Base-by-base conservation (phyloP, 2,329 filamentous ascomycete species). In the Colletotrichum somersetense region DNA sequence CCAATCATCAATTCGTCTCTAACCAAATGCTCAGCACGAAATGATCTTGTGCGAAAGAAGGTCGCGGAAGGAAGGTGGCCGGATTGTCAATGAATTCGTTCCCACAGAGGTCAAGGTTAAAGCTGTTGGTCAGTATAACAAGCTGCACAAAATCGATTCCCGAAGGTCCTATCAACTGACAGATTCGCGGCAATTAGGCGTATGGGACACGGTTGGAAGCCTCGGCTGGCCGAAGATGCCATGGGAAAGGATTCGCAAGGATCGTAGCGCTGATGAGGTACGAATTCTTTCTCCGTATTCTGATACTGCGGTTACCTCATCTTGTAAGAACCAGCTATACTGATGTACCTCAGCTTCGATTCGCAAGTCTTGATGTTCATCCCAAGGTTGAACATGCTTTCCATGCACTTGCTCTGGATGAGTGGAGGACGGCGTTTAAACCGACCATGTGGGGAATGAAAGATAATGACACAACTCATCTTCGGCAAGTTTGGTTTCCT, bases 351-450 rank as follows among this genome's bases (percentile, higher is more conserved):
- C 40, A 74, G 74, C 64, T 75, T 7, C 75, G 73, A 6, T 74
- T 73, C 30, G 62, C 75, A 62, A 72, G 78, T 56, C 23, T 66
- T 20, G 59, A 71, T 18, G 72, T 77, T 12, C 71, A 77, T 18
- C 40, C 56, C 73, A 77, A 78, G n/a, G 79, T 89, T 5, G 83
- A 87, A 50, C 84, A 89, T 71, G 87, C 87, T 1, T 89, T 88
- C 72, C 87, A 89, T 56, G 87, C 87, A 0, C 79, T 89, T 0
- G 87, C 86, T 2, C 80, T 89, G 0, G 87, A 89, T 58, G 87
- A 89, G 74, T 82, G 82, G 56, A 82, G 87, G 1, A 75, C 65
- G 0, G 74, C 79, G 0, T 81, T 81, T 55, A 70, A 75, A 0
- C 78, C 78, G 1, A 77, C 77, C 0, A 73, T 81, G 12, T 81